A percentile compares a stretch with the other conserved stretches of the same genome.
phyloP scores from a whole-genome alignment of 2,329 filamentous ascomycete genomes.

The Biscogniauxia mediterranea region DNA sequence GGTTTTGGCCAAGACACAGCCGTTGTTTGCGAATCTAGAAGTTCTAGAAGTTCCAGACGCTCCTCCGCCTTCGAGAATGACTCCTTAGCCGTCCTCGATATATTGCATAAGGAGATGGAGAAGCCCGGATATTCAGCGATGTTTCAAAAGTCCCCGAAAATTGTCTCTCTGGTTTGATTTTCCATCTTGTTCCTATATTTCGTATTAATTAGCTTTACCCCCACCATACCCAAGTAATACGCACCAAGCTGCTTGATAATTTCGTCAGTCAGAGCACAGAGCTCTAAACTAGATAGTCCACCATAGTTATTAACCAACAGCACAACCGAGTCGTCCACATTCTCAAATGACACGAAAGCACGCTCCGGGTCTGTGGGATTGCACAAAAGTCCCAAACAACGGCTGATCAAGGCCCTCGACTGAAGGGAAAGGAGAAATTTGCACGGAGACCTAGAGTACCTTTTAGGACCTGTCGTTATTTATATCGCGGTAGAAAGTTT shows the following conservation, averaged over 20 bases:
- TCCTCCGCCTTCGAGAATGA: constrained; percentile 29
- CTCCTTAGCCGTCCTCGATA: constrained; percentile 36
- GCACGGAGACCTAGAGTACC: constrained; percentile 32
- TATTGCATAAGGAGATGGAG: constrained; percentile 53
- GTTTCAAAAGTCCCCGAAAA: constrained; percentile 50
- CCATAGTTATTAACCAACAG: constrained; percentile 59
- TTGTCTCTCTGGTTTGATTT: constrained; percentile 45
- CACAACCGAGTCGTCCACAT: constrained; percentile 43
- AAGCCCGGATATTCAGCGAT: constrained; percentile 55
- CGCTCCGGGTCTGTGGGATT: constrained; percentile 52
- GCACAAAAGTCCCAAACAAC: constrained; percentile 52
- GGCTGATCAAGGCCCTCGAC: constrained; percentile 38
- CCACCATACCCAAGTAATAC: constrained; percentile 22
- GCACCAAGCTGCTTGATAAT: constrained; percentile 10
- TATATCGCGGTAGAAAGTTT: neutral
- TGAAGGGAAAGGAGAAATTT: constrained; percentile 40
- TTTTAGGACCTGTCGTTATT: too few relatives aligned
- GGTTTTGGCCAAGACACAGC: constrained; percentile 50
- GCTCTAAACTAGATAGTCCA: constrained; percentile 52
- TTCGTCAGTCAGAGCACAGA: constrained; percentile 54
- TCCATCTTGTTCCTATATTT: constrained; percentile 37
- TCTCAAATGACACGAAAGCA: constrained; percentile 47
- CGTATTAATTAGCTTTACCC: too few relatives aligned
- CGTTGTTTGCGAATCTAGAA: constrained; percentile 50
- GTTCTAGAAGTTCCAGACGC: constrained; percentile 46